Base-by-base conservation (phyloP, 805 yeast species). In the Wickerhamiella bombiphila region DNA sequence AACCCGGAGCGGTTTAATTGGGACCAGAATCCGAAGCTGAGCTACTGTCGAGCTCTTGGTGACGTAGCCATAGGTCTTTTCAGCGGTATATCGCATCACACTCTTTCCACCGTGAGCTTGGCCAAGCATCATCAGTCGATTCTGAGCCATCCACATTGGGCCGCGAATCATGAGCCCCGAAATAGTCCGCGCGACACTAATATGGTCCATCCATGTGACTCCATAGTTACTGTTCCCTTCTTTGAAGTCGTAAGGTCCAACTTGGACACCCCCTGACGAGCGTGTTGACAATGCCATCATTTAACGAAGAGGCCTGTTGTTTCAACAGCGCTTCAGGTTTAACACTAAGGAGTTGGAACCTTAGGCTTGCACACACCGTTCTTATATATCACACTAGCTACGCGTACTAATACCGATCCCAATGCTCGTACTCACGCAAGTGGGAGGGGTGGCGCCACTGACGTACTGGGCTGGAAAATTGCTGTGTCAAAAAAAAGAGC, bases 11-110 rank as follows among this genome's bases (percentile, higher is more conserved):
- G 53, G 53, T 25, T 41, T 31, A 15, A 49, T 32, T 2, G 51
- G 51, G 5, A 40, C 31, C 7, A 49, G 35, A 8, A 42, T 31
- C 2, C 51, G 46, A 22, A 49, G 35, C 36, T 49, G 51, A 8
- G 42, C 30, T 35, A 42, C 29, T 13, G 39, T 41, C 21, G 39
- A 42, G 22, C 29, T 14, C n/a, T 32, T 22, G 13, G 49, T 40
- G 15, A 49, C 38, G 37, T 45, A 36, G 22, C 41, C 45, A 37
- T 41, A 39, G 8, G 42, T 33, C 11, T 37, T 11, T 14, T 41
- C 43, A 39, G 14, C 16, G n/a, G 17, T 18, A 22, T 6, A 26
- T 8, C 18, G 14, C 5, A 22, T 20, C 36, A 36, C 11, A 32
- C 41, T 17, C 30, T 34, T 11, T 37, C 41, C 15, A 28, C 22